A percentile compares a stretch with the other conserved stretches of the same genome.
Conservation (phyloP, 495 filamentous ascomycete species). For the Umbilicaria muhlenbergii region DNA sequence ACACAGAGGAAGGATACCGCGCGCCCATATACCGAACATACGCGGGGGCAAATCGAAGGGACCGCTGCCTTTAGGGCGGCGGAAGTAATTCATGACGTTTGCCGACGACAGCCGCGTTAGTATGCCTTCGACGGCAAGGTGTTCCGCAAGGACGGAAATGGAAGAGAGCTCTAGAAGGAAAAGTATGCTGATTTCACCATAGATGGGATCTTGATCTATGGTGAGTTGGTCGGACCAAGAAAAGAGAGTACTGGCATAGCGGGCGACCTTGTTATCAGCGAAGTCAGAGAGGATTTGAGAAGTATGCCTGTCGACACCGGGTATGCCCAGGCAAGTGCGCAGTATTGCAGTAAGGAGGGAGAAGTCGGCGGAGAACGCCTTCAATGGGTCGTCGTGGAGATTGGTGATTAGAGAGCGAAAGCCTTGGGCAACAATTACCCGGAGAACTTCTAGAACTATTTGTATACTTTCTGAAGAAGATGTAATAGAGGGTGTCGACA, state of each 20-base stretch:
- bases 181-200: slow-evolving; percentile 73
- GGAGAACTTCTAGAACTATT: slow-evolving; percentile 55
- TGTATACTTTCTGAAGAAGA: slow-evolving; percentile 18
- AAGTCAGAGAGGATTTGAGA: slow-evolving; percentile 54
- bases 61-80: slow-evolving; percentile 48
- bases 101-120: slow-evolving; percentile 65
- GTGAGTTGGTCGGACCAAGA: slow-evolving; percentile 81
- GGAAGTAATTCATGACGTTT: slow-evolving; percentile 53
- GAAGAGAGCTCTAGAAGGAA: slow-evolving; percentile 80
- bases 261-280: slow-evolving; percentile 43
- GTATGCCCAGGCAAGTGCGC: slow-evolving; percentile 64
- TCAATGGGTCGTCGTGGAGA: slow-evolving; percentile 48
- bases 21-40: slow-evolving; percentile 71
- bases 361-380: slow-evolving; percentile 50
- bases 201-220: slow-evolving; percentile 71
- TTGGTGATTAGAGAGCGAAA: slow-evolving; percentile 62
- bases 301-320: slow-evolving; percentile 39
- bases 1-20: slow-evolving; percentile 75
- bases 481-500: not conserved
- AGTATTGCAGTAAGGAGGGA: slow-evolving; percentile 80
- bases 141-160: slow-evolving; percentile 70
- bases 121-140: slow-evolving; percentile 71
- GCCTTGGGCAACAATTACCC: slow-evolving; percentile 61
- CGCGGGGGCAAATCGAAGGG: slow-evolving; percentile 46
- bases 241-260: slow-evolving; percentile 73